Conservation (phyloP, 2,329 filamentous ascomycete species). For the Erysiphe pulchra region DNA sequence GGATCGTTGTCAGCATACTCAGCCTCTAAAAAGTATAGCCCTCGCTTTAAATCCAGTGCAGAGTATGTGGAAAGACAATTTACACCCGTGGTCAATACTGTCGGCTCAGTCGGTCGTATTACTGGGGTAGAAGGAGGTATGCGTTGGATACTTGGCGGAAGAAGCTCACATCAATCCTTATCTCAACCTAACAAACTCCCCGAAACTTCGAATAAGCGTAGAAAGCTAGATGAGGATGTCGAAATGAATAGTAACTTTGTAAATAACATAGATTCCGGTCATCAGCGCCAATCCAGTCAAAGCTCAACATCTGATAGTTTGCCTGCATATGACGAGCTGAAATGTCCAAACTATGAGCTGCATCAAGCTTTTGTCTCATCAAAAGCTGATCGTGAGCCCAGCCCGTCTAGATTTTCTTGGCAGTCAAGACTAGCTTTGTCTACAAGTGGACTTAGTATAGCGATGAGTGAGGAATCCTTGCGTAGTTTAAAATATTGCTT, state of each 20-base stretch:
- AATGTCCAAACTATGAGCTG: slow-evolving; percentile 46
- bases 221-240: slow-evolving; percentile 24
- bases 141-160: slow-evolving; percentile 51
- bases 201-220: slow-evolving; percentile 27
- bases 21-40: slow-evolving; percentile 71
- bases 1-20: slow-evolving; percentile 68
- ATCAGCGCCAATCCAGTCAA: slow-evolving; percentile 10
- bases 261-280: slow-evolving; percentile 10
- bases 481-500: slow-evolving; percentile 68
- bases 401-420: slow-evolving; percentile 25
- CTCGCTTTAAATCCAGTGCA: slow-evolving; percentile 66
- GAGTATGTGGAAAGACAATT: slow-evolving; percentile 80
- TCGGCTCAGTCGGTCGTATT: slow-evolving; percentile 56
- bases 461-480: slow-evolving; percentile 73
- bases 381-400: slow-evolving; percentile 9
- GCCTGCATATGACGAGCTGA: slow-evolving; percentile 60
- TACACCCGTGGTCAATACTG: slow-evolving; percentile 63
- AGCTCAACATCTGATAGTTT: slow-evolving; percentile 38
- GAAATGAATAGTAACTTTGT: background rate
- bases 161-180: slow-evolving; percentile 12
- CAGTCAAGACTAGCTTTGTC: slow-evolving; percentile 68
- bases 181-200: slow-evolving; percentile 21
- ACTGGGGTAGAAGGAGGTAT: slow-evolving; percentile 76
- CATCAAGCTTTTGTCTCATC: slow-evolving; percentile 14
- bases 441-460: slow-evolving; percentile 71